These are phyloP conservation scores for Pyrenophora teres DNA, from an alignment of 2,329 filamentous ascomycete genomes.

Conservation along the genomic window DNA sequence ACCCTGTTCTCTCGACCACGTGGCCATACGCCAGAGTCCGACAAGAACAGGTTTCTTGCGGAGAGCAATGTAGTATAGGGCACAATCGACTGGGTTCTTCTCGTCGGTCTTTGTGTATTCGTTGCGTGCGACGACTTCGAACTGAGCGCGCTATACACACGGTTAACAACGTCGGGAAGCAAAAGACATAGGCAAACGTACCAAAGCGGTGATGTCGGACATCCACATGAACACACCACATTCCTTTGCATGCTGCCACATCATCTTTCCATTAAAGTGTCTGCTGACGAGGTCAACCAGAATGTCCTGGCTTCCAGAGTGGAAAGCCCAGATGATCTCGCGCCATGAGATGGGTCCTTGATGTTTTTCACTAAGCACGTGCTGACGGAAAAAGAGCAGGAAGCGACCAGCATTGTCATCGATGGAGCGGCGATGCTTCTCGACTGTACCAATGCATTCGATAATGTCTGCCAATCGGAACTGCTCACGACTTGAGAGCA, in stretches of 20 bases:
- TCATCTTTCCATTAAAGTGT: conserved; percentile 77
- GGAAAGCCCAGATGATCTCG: conserved; percentile 85
- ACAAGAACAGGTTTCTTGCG: conserved; percentile 88
- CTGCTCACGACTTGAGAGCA: conserved; percentile 83
- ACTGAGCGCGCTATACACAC: conserved; percentile 66
- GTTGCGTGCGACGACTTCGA: conserved; percentile 88
- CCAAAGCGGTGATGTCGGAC: conserved; percentile 73
- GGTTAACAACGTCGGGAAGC: neutral
- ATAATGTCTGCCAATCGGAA: conserved; percentile 83
- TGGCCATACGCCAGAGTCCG: conserved; percentile 92
- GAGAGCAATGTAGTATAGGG: conserved; percentile 87
- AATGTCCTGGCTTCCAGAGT: conserved; percentile 87
- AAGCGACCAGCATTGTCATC: conserved; percentile 89
- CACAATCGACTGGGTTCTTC: conserved; percentile 89
- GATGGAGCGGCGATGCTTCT: conserved; percentile 84
- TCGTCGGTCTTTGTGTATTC: conserved; percentile 88
- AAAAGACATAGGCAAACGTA: conserved; percentile 51
- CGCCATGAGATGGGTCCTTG: conserved; percentile 69
- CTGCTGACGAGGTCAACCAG: conserved; percentile 79
- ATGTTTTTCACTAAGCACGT: conserved; percentile 68
- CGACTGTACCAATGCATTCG: conserved; percentile 81
- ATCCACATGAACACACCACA: conserved; percentile 97
- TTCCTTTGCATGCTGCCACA: conserved; percentile 84
- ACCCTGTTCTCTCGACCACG: conserved; percentile 82
- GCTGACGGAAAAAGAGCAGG: conserved; percentile 83